Percentiles rank a stretch among this genome's conserved stretches.
Evolutionary conservation across 345 rosid genomes (phyloP).

Genomic region (Salix viminalis): DNA sequence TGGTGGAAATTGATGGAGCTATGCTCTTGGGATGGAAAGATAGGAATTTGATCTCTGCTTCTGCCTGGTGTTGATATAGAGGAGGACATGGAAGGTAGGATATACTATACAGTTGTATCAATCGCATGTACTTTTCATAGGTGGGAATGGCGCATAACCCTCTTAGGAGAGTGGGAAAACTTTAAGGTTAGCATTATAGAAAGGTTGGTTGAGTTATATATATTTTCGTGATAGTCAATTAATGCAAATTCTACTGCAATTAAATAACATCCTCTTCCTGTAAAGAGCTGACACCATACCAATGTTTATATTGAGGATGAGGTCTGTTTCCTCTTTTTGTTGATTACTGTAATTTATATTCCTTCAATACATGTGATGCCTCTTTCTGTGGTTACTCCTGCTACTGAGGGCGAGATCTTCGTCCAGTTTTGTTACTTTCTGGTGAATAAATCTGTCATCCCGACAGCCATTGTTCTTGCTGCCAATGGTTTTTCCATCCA

Average conservation of each 20-base stretch:
- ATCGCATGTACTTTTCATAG: slow-evolving; percentile 2
- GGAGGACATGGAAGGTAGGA: neutral
- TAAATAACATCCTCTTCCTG: neutral
- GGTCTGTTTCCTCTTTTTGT: neutral
- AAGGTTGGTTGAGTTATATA: neutral
- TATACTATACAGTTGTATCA: neutral
- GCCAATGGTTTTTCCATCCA: neutral
- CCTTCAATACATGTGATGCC: neutral
- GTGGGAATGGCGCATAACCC: neutral
- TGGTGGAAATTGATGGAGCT: slow-evolving; percentile 61
- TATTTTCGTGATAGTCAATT: neutral
- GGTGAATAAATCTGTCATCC: neutral
- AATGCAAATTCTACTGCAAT: neutral
- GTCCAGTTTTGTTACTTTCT: neutral
- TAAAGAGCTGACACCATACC: neutral
- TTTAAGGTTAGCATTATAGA: neutral
- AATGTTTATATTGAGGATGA: neutral
- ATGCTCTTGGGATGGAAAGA: slow-evolving; percentile 68
- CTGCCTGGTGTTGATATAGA: slow-evolving; percentile 55
- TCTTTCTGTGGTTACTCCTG: neutral
- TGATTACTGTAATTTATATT: neutral
- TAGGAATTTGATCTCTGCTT: slow-evolving; percentile 55
- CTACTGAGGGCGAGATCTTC: neutral
- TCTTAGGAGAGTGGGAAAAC: neutral
- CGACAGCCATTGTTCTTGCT: neutral